Percentiles rank a stretch among this genome's conserved stretches.
These are phyloP conservation scores for Alisma plantagoaquatica DNA, from an alignment of 106 monocot species.

Conservation along the genomic window DNA sequence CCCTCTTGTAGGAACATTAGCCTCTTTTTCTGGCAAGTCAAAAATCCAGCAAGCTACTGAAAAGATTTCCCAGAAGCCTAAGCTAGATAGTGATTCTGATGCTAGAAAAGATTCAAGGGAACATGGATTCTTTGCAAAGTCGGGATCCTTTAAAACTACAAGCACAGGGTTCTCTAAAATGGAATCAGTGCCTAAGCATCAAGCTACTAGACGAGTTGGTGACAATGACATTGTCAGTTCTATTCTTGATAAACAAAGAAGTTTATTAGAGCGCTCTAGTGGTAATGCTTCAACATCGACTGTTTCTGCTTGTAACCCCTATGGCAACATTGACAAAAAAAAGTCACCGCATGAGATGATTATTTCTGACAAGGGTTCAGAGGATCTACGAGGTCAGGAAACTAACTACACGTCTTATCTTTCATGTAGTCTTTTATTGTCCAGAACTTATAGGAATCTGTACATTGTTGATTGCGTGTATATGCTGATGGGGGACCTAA, in stretches of 20 bases:
- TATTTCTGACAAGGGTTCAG: too few relatives aligned
- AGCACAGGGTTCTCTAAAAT: conserved; percentile 9
- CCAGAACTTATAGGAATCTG: too few relatives aligned
- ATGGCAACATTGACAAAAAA: too few relatives aligned
- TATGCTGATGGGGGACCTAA: too few relatives aligned
- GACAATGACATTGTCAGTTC: conserved; percentile 19
- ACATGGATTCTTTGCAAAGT: conserved; percentile 19
- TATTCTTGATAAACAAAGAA: conserved; percentile 29
- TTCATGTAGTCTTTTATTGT: too few relatives aligned
- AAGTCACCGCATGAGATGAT: too few relatives aligned
- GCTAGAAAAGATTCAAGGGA: conserved; percentile 20
- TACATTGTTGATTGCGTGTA: too few relatives aligned
- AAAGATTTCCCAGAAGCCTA: conserved; percentile 18
- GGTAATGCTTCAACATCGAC: too few relatives aligned
- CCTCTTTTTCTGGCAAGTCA: conserved; percentile 40
- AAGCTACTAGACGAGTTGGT: conserved; percentile 21
- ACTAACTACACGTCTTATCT: too few relatives aligned
- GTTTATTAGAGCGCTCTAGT: conserved; percentile 22
- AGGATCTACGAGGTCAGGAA: too few relatives aligned
- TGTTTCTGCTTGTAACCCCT: too few relatives aligned
- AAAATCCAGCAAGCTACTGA: conserved; percentile 44
- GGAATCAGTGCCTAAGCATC: conserved; percentile 26
- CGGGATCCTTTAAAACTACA: conserved; percentile 34
- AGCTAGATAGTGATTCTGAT: conserved; percentile 20
- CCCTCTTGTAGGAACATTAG: conserved; percentile 28